phyloP scores from a whole-genome alignment of 495 filamentous ascomycete species.

The Trichoderma erinaceum region DNA sequence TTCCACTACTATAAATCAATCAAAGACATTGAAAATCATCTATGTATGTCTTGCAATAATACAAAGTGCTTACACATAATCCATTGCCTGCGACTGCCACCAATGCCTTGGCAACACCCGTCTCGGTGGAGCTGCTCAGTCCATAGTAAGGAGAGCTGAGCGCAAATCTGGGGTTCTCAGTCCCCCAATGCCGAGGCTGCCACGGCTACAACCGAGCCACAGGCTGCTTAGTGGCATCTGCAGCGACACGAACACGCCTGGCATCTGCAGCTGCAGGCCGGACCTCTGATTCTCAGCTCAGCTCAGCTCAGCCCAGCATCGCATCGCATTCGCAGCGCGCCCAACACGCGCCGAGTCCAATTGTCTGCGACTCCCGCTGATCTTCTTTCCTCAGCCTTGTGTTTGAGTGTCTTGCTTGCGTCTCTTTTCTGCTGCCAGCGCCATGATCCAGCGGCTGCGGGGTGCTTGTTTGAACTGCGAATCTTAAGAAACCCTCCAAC shows the following conservation, averaged over 20 bases:
- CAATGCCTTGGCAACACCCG: neutral
- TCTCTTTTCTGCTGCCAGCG: neutral
- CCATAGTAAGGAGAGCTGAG: neutral
- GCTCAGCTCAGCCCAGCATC: neutral
- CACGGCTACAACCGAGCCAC: neutral
- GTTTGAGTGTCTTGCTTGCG: neutral
- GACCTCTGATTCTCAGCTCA: too few species aligned
- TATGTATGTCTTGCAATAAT: too few species aligned
- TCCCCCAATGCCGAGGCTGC: slow-evolving; percentile 3
- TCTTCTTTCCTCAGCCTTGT: neutral
- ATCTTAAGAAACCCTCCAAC: neutral
- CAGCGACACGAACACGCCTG: neutral
- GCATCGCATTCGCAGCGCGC: neutral
- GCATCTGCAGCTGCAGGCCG: neutral
- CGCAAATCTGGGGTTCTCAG: neutral
- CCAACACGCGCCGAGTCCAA: neutral
- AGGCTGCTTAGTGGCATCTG: neutral
- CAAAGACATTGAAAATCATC: too few species aligned
- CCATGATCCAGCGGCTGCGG: slow-evolving; percentile 5
- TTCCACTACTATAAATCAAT: too few species aligned
- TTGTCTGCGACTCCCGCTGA: neutral
- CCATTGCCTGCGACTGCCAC: neutral
- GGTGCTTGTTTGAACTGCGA: neutral
- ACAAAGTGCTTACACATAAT: neutral
- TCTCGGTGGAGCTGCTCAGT: neutral